phyloP scores from a whole-genome alignment of 331 rosid genomes.

The Malus hybrid region DNA sequence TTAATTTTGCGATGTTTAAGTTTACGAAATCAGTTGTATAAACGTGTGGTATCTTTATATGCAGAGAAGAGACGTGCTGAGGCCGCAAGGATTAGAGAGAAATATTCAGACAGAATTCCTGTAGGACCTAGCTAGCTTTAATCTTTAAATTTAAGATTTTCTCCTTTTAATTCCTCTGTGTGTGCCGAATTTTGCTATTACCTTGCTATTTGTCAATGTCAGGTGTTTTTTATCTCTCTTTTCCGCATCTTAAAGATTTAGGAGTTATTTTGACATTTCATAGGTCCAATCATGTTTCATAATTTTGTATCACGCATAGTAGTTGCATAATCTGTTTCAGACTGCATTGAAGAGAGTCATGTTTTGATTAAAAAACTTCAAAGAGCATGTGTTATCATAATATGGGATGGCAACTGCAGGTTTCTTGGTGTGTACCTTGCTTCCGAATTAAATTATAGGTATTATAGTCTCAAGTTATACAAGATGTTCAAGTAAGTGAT shows the following conservation, averaged over 20 bases:
- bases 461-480: not conserved
- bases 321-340: no score
- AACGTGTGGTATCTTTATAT: not conserved
- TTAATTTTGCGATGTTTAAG: not conserved
- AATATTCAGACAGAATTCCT: constrained; percentile 53
- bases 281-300: not conserved
- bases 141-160: not conserved
- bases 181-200: not conserved
- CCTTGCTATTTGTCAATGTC: not conserved
- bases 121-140: constrained; percentile 18
- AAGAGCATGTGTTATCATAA: not conserved
- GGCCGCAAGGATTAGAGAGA: constrained; percentile 44
- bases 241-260: not conserved
- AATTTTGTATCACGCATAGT: not conserved
- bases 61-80: constrained; percentile 57
- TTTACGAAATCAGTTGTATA: not conserved
- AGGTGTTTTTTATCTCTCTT: not conserved
- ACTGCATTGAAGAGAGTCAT: not conserved
- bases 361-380: not conserved
- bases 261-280: no score
- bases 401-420: not conserved
- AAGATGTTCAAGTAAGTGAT: not conserved
- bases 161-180: not conserved
- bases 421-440: not conserved
- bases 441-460: not conserved